Base-by-base conservation (phyloP, 345 rosid species). In the Eucalyptus regnans region DNA sequence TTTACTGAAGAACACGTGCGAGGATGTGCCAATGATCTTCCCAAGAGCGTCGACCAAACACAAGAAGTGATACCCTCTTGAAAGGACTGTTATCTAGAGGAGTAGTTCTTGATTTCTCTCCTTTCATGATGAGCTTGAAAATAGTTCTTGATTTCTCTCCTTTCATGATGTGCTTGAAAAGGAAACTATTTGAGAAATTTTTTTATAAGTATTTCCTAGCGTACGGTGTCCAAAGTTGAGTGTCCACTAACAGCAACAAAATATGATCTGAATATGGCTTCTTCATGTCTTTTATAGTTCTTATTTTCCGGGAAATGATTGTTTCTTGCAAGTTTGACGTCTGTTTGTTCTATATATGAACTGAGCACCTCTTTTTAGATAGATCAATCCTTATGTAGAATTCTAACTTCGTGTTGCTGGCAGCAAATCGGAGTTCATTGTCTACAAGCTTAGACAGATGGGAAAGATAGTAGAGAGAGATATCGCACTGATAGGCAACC, bases 361-460 rank as follows among this genome's bases (percentile, higher is more conserved):
- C 64, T 33, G 62, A 51, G 87, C 29, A 52, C 87, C 87, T 14
- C 41, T 14, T 85, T 43, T 49, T 37, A 51, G 48, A 76, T 41
- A 20, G 84, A 76, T 76, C 5, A 41, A 76, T 76, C 84, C 27
- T 76, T 76, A 41, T 10, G 29, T 20, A 76, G 29, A n/a, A 4
- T 50, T 56, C 62, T 86, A 86, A 50, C 46, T 25, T 86, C n/a
- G 25, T 51, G 44, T 86, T 20, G 29, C 46, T 33, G 20, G 91
- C 95, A 95, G 96, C 87, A 94, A 95, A 91, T 94, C 95, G 5
- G 97, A 95, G 87, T 94, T 91, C 81, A 88, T 95, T n/a, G 91
- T 93, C 90, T 92, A 93, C 93, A 95, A 95, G 93, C 95, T 95
- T 4, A 95, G 92, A 92, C 93, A 95, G 92, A 93, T 95, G 97